Base-by-base conservation (phyloP, 352 stramenopile species). In the Pythium insidiosum region DNA sequence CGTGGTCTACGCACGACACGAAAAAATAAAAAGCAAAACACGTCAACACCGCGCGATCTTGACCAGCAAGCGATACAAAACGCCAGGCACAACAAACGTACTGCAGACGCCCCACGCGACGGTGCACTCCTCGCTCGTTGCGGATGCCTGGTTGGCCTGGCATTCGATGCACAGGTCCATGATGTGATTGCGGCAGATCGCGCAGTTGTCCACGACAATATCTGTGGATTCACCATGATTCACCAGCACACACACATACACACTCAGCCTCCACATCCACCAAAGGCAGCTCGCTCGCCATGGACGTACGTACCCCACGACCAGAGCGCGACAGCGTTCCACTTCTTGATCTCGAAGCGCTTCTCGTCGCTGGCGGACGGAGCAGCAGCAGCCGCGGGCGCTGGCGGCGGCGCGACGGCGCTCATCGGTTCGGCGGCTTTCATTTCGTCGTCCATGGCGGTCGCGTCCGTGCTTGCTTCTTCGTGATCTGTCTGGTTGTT, bases 281-380 rank as follows among this genome's bases (percentile, higher is more conserved):
- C 12, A 33, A 75, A n/a, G n/a, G n/a, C n/a, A n/a, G n/a, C n/a
- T n/a, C n/a, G n/a, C n/a, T n/a, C n/a, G n/a, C n/a, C n/a, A n/a
- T n/a, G n/a, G n/a, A n/a, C n/a, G n/a, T n/a, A n/a, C 70, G 57
- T 38, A 90, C 75, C 96, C 96, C 96, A 99, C 9, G 86, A 97
- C 97, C 97, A 99, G 70, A 99, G 97, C 48, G 96, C 96, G 30
- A 99, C 89, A 11, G 94, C 90, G 69, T 98, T 98, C 95, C 95
- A 98, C 70, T 99, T 99, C 66, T 99, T 99, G 62, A 99, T 99
- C 82, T 99, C 95, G 58, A 99, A 99, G 50, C 95, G 83, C 64
- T 90, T 90, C 55, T 87, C 75, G 33, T 89, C 72, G 46, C 45
- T 54, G 16, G 26, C 26, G 29, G 28, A 15, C 21, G 19, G 11